Evolutionary conservation across 108 stramenopile genomes (phyloP), one percentile per base, ranked within the genome.

Genomic region (Discostella stelligeroides): DNA sequence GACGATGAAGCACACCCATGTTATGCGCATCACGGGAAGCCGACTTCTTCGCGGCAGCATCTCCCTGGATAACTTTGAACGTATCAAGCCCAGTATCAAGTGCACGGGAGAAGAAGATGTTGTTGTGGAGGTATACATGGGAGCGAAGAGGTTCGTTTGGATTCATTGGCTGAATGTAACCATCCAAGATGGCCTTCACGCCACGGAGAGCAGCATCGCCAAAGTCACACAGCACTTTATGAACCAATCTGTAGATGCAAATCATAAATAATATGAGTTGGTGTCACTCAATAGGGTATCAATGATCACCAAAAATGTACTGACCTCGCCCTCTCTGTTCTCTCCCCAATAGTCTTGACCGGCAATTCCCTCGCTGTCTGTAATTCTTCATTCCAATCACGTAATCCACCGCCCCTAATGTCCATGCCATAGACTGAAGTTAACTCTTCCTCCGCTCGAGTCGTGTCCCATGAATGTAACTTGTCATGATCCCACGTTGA

Each of bases 361-460:
- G 90, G 84, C 85, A 98, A 84, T 72, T 97, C 95, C 40, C 94
- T 69, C 10, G 90, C 88, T 59, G 79, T 65, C 73, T 97, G 97
- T 13, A 95, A 79, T 72, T 98, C 97, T 58, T 98, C 97, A 62
- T 98, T 97, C 98, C 98, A 98, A 70, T 98, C 98, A 30, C 96
- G 74, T 38, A 83, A 50, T 5, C 84, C 82, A 8, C 97, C 97
- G 55, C 58, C 80, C 18, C 91, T 81, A 28, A 95, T 68, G 55
- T 98, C 97, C 66, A 98, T 79, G n/a, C 97, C 97, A 65, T 85
- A 95, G 8, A 79, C 75, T 40, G 72, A 68, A 1, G 77, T 65
- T 12, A 95, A 66, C 25, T 95, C 92, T 20, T 94, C 92, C 60
- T 96, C 95, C 6, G 89, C 76, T 13, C 89, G 76, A 7, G 57